Evolutionary conservation across 805 yeast genomes (phyloP).

Genomic region (Metschnikowia cubensis): DNA sequence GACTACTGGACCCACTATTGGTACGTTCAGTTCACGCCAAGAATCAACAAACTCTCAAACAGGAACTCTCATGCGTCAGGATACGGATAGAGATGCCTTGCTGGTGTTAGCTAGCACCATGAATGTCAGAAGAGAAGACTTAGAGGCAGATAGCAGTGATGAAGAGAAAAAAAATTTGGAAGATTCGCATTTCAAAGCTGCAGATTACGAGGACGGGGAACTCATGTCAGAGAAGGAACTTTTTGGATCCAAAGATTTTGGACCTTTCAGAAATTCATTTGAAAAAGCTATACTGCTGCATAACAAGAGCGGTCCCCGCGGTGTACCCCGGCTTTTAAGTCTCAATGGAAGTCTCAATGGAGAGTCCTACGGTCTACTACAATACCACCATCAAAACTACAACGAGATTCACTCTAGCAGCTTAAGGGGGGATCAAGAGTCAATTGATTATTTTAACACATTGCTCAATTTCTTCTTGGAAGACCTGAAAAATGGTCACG

Average conservation of each 20-base stretch:
- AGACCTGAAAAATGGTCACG: slow-evolving; percentile 22
- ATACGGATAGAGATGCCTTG: slow-evolving; percentile 39
- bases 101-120: slow-evolving; percentile 31
- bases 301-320: slow-evolving; percentile 5
- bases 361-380: slow-evolving; percentile 32
- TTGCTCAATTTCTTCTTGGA: slow-evolving; percentile 52
- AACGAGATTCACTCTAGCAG: slow-evolving; percentile 2
- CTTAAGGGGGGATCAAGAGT: slow-evolving; percentile 11
- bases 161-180: slow-evolving; percentile 18
- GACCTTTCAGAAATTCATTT: slow-evolving; percentile 16
- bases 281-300: slow-evolving; percentile 27
- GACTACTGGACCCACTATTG: slow-evolving; percentile 27
- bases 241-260: slow-evolving; percentile 29
- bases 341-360: slow-evolving; percentile 29
- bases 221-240: slow-evolving; percentile 37
- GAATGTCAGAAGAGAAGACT: slow-evolving; percentile 35
- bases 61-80: slow-evolving; percentile 27
- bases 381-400: slow-evolving; percentile 32
- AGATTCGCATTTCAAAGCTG: neutral
- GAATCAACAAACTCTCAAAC: slow-evolving; percentile 4
- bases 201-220: slow-evolving; percentile 26
- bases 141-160: slow-evolving; percentile 31
- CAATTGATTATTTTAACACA: slow-evolving; percentile 37
- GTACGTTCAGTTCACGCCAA: slow-evolving; percentile 23
- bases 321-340: slow-evolving; percentile 21